A percentile compares a stretch with the other conserved stretches of the same genome.
phyloP scores from a whole-genome alignment of 2,329 filamentous ascomycete species.

The Paramyrothecium roridum region DNA sequence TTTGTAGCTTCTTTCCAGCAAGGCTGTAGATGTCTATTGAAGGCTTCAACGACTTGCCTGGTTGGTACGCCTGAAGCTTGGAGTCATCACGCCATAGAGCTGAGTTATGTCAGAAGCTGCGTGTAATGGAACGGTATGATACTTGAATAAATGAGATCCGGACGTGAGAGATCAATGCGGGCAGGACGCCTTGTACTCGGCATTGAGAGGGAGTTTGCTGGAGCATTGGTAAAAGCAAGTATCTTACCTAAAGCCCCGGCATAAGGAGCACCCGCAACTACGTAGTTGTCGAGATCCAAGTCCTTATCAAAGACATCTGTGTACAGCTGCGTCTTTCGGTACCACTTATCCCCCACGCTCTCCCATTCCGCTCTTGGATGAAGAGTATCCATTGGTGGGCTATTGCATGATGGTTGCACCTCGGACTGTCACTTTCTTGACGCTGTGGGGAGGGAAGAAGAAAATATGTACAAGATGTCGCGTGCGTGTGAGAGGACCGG shows the following conservation, averaged over 20 bases:
- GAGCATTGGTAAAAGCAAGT: background rate
- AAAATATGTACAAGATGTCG: too few species aligned
- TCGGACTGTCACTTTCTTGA: background rate
- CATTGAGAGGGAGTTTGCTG: too few species aligned
- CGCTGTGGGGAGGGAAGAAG: too few species aligned
- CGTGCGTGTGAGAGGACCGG: too few species aligned
- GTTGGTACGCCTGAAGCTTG: conserved; percentile 77
- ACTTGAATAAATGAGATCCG: background rate
- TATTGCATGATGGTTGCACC: conserved; percentile 22
- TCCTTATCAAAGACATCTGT: conserved; percentile 90
- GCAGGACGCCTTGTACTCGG: too few species aligned
- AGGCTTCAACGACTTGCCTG: conserved; percentile 68
- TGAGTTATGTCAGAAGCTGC: conserved; percentile 31
- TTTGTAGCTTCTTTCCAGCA: conserved; percentile 81
- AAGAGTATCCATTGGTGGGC: conserved; percentile 48
- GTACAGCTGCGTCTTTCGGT: conserved; percentile 92
- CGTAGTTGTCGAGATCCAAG: conserved; percentile 91
- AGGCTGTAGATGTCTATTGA: conserved; percentile 94
- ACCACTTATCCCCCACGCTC: conserved; percentile 88
- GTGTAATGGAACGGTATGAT: background rate
- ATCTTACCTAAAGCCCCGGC: conserved; percentile 82
- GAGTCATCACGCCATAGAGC: conserved; percentile 85
- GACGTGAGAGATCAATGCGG: background rate
- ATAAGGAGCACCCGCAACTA: conserved; percentile 87
- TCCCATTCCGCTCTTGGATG: conserved; percentile 88